These are phyloP conservation scores for Rhodofomes roseus DNA, from an alignment of 1,284 basidiomycete species.

Conservation along the genomic window DNA sequence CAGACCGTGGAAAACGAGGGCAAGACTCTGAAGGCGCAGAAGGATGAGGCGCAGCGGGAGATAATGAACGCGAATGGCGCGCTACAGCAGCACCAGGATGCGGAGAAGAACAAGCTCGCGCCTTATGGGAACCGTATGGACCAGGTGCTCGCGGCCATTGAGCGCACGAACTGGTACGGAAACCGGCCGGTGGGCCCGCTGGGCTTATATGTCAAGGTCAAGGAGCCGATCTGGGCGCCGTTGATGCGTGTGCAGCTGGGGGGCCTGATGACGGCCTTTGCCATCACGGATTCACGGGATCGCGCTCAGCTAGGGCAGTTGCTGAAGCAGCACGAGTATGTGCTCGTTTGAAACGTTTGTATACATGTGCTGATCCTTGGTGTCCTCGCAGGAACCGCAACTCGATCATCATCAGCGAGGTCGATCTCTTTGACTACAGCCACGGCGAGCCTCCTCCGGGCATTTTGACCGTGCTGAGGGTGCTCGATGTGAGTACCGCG, in stretches of 20 bases:
- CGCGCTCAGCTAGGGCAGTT: conserved; percentile 57
- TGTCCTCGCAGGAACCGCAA: conserved; percentile 30
- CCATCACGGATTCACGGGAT: conserved; percentile 75
- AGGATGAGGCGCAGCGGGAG: conserved; percentile 17
- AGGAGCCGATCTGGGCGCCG: conserved; percentile 65
- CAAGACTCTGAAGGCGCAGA: conserved; percentile 23
- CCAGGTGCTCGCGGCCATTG: conserved; percentile 55
- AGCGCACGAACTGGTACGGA: conserved; percentile 58
- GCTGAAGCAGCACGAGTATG: conserved; percentile 55
- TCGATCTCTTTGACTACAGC: conserved; percentile 77
- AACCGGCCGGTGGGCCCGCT: conserved; percentile 83
- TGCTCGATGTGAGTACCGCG: conserved; percentile 67
- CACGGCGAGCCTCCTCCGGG: conserved; percentile 58
- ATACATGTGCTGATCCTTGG: neutral
- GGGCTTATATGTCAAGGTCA: conserved; percentile 77
- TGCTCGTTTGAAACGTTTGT: neutral
- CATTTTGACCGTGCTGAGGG: conserved; percentile 77
- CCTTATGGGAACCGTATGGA: conserved; percentile 66
- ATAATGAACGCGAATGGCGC: conserved; percentile 43
- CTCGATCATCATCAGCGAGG: conserved; percentile 60
- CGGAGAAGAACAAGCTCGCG: conserved; percentile 52
- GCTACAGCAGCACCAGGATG: conserved; percentile 42
- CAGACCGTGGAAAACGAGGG: conserved; percentile 31
- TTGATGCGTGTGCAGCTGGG: conserved; percentile 70
- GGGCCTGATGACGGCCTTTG: conserved; percentile 66